Percentiles rank a stretch among this genome's conserved stretches.
Conservation (phyloP, 208 protist genomes). For the Leishmania mexicana region DNA sequence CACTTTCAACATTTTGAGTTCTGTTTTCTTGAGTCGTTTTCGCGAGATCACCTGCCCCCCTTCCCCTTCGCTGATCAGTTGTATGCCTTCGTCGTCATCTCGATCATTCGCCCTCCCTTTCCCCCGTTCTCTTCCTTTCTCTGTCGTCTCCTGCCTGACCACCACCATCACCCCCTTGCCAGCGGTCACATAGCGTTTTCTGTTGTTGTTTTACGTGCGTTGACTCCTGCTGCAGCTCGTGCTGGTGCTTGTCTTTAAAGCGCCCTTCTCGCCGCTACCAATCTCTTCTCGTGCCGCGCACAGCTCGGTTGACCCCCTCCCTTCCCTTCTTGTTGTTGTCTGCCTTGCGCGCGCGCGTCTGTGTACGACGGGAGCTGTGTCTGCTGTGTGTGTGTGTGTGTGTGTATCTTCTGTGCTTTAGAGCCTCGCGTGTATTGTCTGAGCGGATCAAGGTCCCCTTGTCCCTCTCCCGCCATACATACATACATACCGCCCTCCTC, state of each 20-base stretch:
- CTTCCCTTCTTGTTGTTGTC: background rate
- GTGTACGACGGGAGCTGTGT: background rate
- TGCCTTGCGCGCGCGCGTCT: too few species aligned
- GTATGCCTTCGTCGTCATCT: background rate
- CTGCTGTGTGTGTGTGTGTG: too few species aligned
- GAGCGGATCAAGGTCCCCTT: background rate
- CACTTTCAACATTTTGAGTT: background rate
- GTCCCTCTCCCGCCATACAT: too few species aligned
- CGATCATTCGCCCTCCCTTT: background rate
- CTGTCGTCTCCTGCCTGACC: background rate
- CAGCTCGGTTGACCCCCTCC: background rate
- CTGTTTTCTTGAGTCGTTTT: background rate
- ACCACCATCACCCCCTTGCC: background rate
- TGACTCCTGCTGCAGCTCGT: background rate
- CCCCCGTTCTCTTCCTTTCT: background rate
- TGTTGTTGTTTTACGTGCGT: background rate
- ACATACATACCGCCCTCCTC: too few species aligned
- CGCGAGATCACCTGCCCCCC: background rate
- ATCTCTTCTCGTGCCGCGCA: background rate
- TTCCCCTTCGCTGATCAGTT: background rate
- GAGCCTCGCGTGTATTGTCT: background rate
- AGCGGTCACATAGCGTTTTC: background rate
- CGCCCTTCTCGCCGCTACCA: background rate
- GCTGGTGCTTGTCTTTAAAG: background rate
- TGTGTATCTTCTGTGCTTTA: background rate